Percentiles rank a stretch among this genome's conserved stretches.
phyloP scores from a whole-genome alignment of 2,329 filamentous ascomycete species.

The Diaporthe caulivora region DNA sequence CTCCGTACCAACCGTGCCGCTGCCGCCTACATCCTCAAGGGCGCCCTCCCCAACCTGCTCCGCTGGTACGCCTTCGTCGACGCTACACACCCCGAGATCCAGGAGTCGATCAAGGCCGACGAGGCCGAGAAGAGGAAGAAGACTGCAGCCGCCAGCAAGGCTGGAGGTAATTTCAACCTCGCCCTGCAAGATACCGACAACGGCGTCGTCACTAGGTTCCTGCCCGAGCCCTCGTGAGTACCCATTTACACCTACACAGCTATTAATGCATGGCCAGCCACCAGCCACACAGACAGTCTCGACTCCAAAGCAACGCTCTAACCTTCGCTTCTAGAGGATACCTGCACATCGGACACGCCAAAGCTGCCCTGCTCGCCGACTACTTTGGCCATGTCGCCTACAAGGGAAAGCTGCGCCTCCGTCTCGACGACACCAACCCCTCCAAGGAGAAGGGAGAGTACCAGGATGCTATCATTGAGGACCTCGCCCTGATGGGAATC shows the following conservation, averaged over 20 bases:
- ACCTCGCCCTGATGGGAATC: slow-evolving; percentile 91
- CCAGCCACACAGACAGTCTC: not conserved
- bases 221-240: slow-evolving; percentile 88
- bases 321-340: slow-evolving; percentile 69
- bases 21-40: slow-evolving; percentile 83
- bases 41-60: slow-evolving; percentile 79
- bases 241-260: not conserved
- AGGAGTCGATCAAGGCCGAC: slow-evolving; percentile 76
- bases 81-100: slow-evolving; percentile 81
- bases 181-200: slow-evolving; percentile 86
- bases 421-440: slow-evolving; percentile 98
- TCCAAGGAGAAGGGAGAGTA: slow-evolving; percentile 98
- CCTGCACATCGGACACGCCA: slow-evolving; percentile 95
- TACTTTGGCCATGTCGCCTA: slow-evolving; percentile 97
- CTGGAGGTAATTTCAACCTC: slow-evolving; percentile 90
- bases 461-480: slow-evolving; percentile 92
- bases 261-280: not conserved
- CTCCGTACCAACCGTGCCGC: slow-evolving; percentile 89
- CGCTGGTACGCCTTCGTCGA: slow-evolving; percentile 93
- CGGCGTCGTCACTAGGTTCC: slow-evolving; percentile 91
- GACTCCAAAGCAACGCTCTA: not conserved
- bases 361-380: slow-evolving; percentile 92
- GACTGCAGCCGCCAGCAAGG: slow-evolving; percentile 77
- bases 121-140: slow-evolving; percentile 78
- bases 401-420: slow-evolving; percentile 88